A percentile compares a stretch with the other conserved stretches of the same genome.
Evolutionary conservation across 2,329 filamentous ascomycete genomes (phyloP).

Genomic region (Ilyonectria destructans): DNA sequence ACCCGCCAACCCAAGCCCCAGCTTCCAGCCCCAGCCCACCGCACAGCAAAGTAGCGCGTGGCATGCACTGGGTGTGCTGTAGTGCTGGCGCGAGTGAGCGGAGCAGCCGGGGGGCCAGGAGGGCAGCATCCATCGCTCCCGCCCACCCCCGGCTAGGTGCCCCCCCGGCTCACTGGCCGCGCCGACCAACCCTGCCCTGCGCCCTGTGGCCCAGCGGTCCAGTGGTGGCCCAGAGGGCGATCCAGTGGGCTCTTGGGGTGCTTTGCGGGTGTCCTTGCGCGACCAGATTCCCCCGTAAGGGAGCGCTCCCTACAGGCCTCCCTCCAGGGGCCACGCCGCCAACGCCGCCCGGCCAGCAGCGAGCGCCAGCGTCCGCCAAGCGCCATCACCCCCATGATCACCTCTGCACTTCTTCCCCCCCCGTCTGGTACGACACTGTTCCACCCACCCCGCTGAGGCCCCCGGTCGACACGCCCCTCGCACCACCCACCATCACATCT

Average conservation of each 20-base stretch:
- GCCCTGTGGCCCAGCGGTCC: conserved; percentile 39
- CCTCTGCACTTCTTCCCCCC: conserved; percentile 42
- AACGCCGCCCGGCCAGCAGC: conserved; percentile 38
- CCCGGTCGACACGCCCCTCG: conserved; percentile 49
- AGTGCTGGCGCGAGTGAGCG: conserved; percentile 46
- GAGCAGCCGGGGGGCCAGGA: conserved; percentile 43
- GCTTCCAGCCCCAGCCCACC: conserved; percentile 31
- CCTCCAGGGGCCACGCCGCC: conserved; percentile 31
- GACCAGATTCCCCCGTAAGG: conserved; percentile 31
- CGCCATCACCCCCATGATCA: conserved; percentile 46
- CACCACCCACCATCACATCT: conserved; percentile 45
- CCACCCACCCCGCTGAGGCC: conserved; percentile 48
- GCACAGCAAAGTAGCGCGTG: conserved; percentile 29
- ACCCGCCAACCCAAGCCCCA: conserved; percentile 38
- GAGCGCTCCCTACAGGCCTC: conserved; percentile 30
- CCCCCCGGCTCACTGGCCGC: conserved; percentile 29
- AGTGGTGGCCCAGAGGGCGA: conserved; percentile 24
- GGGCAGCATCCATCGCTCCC: conserved; percentile 47
- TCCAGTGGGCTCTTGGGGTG: conserved; percentile 28
- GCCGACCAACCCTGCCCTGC: conserved; percentile 41
- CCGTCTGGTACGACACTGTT: conserved; percentile 54
- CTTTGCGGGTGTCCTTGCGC: conserved; percentile 25
- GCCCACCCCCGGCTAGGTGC: conserved; percentile 25
- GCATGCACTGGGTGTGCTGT: conserved; percentile 39
- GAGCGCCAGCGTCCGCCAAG: conserved; percentile 43